phyloP scores from a whole-genome alignment of 495 filamentous ascomycete genomes.

The Tuber aestivum region DNA sequence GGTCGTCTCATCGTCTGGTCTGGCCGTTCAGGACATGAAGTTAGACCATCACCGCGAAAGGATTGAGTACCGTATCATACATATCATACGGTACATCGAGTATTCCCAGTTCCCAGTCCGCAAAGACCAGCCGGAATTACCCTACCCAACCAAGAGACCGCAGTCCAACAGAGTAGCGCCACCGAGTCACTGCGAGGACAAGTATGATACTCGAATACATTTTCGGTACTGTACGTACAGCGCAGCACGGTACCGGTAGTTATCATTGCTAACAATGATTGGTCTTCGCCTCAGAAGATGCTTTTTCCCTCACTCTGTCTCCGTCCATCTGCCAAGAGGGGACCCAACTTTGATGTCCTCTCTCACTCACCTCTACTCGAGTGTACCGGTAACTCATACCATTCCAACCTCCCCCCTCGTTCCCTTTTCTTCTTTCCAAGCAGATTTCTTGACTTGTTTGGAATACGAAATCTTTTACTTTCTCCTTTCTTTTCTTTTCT shows the following conservation, averaged over 20 bases:
- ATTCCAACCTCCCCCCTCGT: too few relatives aligned
- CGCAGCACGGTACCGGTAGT: neutral
- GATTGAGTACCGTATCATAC: too few relatives aligned
- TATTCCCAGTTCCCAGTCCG: neutral
- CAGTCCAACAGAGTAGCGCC: neutral
- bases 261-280: neutral
- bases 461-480: slow-evolving; percentile 9
- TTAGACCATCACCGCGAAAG: neutral
- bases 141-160: neutral
- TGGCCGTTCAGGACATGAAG: neutral
- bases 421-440: neutral
- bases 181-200: too few relatives aligned
- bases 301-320: neutral
- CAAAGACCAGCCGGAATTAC: neutral
- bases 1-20: neutral
- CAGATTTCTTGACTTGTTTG: slow-evolving; percentile 9
- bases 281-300: neutral
- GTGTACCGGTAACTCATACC: too few relatives aligned
- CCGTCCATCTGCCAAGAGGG: neutral
- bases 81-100: too few relatives aligned
- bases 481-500: slow-evolving; percentile 8
- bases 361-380: too few relatives aligned
- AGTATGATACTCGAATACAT: too few relatives aligned
- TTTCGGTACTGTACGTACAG: neutral
- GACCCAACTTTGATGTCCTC: neutral